Evolutionary conservation across 1,284 basidiomycete genomes (phyloP), one percentile per base, ranked within the genome.

Genomic region (Cutaneotrichosporon sp.): DNA sequence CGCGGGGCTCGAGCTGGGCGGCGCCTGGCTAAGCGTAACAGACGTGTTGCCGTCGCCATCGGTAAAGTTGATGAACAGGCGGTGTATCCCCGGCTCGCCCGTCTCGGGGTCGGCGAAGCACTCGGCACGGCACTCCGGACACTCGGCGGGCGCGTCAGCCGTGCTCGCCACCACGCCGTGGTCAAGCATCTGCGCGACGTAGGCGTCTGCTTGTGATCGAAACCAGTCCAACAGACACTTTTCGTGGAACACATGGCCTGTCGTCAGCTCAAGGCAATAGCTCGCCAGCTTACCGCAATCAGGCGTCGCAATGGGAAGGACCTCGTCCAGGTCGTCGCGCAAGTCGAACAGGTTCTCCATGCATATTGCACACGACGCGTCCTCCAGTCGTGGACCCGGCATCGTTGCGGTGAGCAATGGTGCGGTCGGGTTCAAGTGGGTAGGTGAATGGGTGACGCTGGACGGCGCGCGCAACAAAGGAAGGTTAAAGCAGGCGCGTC

Each of bases 241-340:
- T 38, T 71, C 67, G 54, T 73, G 70, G 49, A 67, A 66, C n/a
- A 71, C 69, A 34, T 73, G 70, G 13, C 70, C 70, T 73, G 51
- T 30, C 12, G 44, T 56, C 9, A 49, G 54, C 38, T 12, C 17
- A 33, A 17, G 41, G 9, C 10, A 15, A 17, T 7, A 10, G 44
- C n/a, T n/a, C n/a, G n/a, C n/a, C n/a, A n/a, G 63, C 70, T 58
- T 49, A 73, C 70, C 70, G 45, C 70, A 73, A 40, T 69, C 66
- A 3, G 66, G 61, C 8, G 70, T 60, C 2, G 63, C 66, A 9
- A 68, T 63, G 1, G 65, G 63, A 2, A 63, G 41, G 4, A 63
- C 44, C 48, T 71, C 68, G 44, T 70, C 65, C 36, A 71, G 51
- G 52, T 71, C 70, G 49, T 71, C 66, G 15, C 54, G 48, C 17